phyloP scores from a whole-genome alignment of 306 rosid genomes.

The Lotus japonicus region DNA sequence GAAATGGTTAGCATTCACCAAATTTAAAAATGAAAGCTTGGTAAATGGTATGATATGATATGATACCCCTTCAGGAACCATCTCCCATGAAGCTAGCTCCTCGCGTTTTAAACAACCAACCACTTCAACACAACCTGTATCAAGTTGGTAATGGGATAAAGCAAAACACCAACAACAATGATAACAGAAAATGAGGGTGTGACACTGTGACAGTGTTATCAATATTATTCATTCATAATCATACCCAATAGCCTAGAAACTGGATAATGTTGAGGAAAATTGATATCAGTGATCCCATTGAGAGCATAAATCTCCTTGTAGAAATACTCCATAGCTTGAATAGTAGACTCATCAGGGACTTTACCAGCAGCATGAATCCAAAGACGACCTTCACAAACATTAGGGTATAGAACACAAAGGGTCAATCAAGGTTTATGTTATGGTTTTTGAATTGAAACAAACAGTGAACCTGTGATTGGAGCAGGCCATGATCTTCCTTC shows the following conservation, averaged over 20 bases:
- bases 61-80: conserved; percentile 81
- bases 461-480: conserved; percentile 58
- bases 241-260: conserved; percentile 86
- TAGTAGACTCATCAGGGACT: conserved; percentile 84
- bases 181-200: neutral
- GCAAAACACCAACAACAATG: neutral
- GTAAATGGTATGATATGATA: neutral
- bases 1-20: too few relatives aligned
- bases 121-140: conserved; percentile 73
- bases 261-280: conserved; percentile 83
- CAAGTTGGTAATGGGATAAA: neutral
- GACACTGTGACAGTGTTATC: neutral
- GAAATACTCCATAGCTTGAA: conserved; percentile 87
- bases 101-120: conserved; percentile 77
- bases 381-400: conserved; percentile 61
- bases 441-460: fast-evolving
- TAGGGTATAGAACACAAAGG: neutral
- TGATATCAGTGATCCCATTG: conserved; percentile 63
- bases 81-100: conserved; percentile 72
- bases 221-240: neutral
- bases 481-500: conserved; percentile 95
- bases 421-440: neutral
- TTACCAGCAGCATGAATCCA: conserved; percentile 98
- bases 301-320: conserved; percentile 75
- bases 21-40: neutral